These are phyloP conservation scores for Neofusicoccum parvum DNA, from an alignment of 2,329 filamentous ascomycete species.

Conservation along the genomic window DNA sequence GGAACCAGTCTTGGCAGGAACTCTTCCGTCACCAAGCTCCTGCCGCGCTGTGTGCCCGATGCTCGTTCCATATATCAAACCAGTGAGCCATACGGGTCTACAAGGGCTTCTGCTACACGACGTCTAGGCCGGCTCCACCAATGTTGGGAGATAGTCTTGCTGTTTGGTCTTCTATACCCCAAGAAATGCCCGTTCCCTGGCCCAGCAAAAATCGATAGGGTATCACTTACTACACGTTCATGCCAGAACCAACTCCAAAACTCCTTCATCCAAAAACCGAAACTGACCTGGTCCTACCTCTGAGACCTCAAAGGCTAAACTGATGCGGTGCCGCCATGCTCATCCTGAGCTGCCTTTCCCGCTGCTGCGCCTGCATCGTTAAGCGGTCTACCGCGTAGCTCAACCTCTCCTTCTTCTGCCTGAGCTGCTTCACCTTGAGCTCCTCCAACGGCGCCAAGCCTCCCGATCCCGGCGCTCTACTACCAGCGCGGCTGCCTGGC, in stretches of 20 bases:
- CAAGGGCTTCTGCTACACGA: too few relatives aligned
- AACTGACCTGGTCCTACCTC: too few relatives aligned
- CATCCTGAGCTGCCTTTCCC: constrained; percentile 71
- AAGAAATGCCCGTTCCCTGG: not conserved
- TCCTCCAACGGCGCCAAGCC: constrained; percentile 50
- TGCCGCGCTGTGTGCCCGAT: too few relatives aligned
- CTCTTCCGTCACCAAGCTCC: too few relatives aligned
- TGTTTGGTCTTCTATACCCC: not conserved
- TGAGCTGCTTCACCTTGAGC: constrained; percentile 65
- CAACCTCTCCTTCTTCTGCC: constrained; percentile 81
- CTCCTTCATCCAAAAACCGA: too few relatives aligned
- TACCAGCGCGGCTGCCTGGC: constrained; percentile 2
- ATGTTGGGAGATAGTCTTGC: not conserved
- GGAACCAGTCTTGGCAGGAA: too few relatives aligned
- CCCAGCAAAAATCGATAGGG: not conserved
- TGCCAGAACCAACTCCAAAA: not conserved
- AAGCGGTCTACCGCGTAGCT: constrained; percentile 85
- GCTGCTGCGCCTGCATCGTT: constrained; percentile 81
- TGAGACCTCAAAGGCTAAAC: constrained; percentile 22
- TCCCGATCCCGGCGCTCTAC: constrained; percentile 28
- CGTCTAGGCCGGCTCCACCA: too few relatives aligned
- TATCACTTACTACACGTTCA: not conserved
- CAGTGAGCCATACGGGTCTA: too few relatives aligned
- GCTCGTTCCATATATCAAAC: too few relatives aligned
- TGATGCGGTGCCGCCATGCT: constrained; percentile 63